A percentile compares a stretch with the other conserved stretches of the same genome.
phyloP scores from a whole-genome alignment of 345 rosid species.

The Acer negundo region DNA sequence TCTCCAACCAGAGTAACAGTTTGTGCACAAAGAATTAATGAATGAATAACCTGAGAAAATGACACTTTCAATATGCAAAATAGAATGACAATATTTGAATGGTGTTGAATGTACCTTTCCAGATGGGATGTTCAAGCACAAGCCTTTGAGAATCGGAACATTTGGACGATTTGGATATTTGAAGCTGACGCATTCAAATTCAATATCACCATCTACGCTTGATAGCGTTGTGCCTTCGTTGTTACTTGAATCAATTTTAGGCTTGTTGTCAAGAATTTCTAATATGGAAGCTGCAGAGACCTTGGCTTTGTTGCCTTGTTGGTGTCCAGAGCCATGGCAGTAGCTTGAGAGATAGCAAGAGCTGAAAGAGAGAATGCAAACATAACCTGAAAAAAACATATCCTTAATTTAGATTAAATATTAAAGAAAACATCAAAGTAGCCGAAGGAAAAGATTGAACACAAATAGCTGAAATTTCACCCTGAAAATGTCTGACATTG shows the following conservation, averaged over 20 bases:
- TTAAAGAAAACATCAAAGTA: background rate
- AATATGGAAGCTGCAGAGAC: constrained; percentile 79
- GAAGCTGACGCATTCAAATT: constrained; percentile 69
- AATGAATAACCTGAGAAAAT: background rate
- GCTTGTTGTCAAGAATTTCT: constrained; percentile 67
- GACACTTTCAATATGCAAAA: background rate
- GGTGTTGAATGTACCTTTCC: constrained; percentile 56
- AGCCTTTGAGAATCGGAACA: constrained; percentile 61
- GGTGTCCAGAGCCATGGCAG: constrained; percentile 69
- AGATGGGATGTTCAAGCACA: constrained; percentile 60
- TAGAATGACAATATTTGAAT: too few relatives aligned
- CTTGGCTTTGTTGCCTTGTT: constrained; percentile 68
- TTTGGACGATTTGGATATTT: constrained; percentile 69
- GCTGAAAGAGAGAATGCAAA: constrained; percentile 75
- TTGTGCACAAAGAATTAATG: constrained; percentile 22
- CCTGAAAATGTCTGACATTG: constrained; percentile 70
- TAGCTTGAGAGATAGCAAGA: constrained; percentile 74
- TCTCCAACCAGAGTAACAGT: constrained; percentile 78
- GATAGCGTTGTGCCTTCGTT: constrained; percentile 52
- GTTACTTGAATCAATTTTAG: constrained; percentile 67
- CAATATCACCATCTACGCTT: constrained; percentile 55
- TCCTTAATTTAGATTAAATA: background rate
- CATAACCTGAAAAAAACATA: constrained; percentile 41
- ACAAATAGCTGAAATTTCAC: constrained; percentile 29
- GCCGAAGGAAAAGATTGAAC: background rate